phyloP scores from a whole-genome alignment of 768 basidiomycete species.

The Mycena haematopus region DNA sequence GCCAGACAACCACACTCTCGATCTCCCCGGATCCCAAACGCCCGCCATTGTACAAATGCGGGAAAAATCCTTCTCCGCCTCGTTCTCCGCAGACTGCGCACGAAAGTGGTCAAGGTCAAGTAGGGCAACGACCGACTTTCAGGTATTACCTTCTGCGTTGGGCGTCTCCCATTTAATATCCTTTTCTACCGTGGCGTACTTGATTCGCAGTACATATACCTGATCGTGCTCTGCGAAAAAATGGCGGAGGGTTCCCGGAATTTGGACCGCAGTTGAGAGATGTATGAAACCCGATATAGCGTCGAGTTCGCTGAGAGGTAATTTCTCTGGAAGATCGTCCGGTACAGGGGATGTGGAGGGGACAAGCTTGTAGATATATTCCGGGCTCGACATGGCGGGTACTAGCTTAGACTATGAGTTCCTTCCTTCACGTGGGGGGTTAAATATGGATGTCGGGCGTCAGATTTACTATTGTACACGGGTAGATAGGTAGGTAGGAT shows the following conservation, averaged over 20 bases:
- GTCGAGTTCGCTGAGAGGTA: constrained; percentile 62
- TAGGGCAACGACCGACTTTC: not conserved
- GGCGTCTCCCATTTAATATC: constrained; percentile 58
- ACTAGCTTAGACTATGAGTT: not conserved
- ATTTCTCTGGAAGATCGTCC: constrained; percentile 47
- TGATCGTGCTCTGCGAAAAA: constrained; percentile 50
- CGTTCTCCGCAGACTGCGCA: constrained; percentile 49
- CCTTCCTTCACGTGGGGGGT: too few species aligned
- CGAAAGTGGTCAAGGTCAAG: not conserved
- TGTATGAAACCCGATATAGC: constrained; percentile 57
- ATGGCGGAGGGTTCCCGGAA: constrained; percentile 50
- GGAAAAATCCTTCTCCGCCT: constrained; percentile 55
- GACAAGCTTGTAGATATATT: constrained; percentile 69
- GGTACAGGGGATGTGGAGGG: constrained; percentile 48
- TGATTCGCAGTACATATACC: constrained; percentile 53
- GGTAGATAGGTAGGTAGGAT: too few species aligned
- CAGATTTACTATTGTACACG: not conserved
- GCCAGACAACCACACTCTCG: constrained; percentile 44
- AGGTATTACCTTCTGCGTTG: constrained; percentile 37
- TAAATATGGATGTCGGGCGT: not conserved
- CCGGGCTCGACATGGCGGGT: constrained; percentile 42
- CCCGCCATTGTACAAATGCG: constrained; percentile 59
- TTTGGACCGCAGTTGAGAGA: constrained; percentile 59
- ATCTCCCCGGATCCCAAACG: constrained; percentile 51
- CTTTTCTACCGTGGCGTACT: constrained; percentile 46